Base-by-base conservation (phyloP, 495 filamentous ascomycete species). In the Astrocystis sublimbata region DNA sequence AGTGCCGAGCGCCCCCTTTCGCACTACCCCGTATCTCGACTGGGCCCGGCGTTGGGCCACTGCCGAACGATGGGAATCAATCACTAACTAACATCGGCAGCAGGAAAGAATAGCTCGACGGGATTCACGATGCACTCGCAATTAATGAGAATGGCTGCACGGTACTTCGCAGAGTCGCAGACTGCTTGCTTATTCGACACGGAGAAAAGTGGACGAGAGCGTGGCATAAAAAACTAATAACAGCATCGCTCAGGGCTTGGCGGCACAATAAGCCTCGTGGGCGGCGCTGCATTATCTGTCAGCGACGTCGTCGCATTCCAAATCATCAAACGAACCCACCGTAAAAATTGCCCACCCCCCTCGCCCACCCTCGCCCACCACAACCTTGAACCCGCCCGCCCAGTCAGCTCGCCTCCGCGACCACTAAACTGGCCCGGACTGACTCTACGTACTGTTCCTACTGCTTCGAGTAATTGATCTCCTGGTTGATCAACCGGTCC, bases 221-320 rank as follows among this genome's bases (percentile, higher is more conserved):
- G 51, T 55, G 51, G 51, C 51, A 55, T 54, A 12, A 23, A n/a
- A 41, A 55, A 23, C 51, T 55, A 55, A 55, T 33, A 55, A 55
- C 51, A 55, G 51, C 40, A 55, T 15, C 51, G 24, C 51, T 21
- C 51, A 40, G 40, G 35, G 26, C 58, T 53, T 45, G 47, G 46
- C 57, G 23, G 43, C 43, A 61, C 58, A 61, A 55, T 62, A 54
- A 62, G 60, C 50, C 51, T 62, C 50, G 60, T 56, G 60, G 38
- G 51, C 17, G 4, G 40, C 10, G 38, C 40, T 57, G 31, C 40
- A 43, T 2, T 31, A 61, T 61, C 41, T 62, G 60, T 62, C 60
- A 62, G 60, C 60, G 21, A 62, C 19, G 23, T 30, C 2, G 17
- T 40, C 23, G 9, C 60, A 62, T 62, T 62, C 60, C 51, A 62